Base-by-base conservation (phyloP, 2,329 filamentous ascomycete species). In the Aspergillus melleus region DNA sequence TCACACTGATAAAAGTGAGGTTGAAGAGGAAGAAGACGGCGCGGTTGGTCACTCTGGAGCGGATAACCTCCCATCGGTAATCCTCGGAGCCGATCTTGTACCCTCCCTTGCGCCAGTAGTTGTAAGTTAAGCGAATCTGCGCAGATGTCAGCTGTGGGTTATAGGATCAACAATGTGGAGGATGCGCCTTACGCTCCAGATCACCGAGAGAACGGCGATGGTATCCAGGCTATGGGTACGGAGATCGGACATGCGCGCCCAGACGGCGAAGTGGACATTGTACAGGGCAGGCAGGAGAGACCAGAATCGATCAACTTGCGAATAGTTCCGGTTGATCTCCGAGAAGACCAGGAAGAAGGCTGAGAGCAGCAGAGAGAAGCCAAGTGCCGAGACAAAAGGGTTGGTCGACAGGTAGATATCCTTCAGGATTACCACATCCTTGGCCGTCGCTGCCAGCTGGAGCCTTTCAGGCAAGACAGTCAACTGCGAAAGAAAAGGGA, bases 91-190 rank as follows among this genome's bases (percentile, higher is more conserved):
- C 94, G 64, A 93, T 82, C 16, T 83, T 80, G 75, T 99, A 99
- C 24, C 95, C 95, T 44, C 95, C 95, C 75, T 91, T 96, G 60
- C 95, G 89, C 88, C 90, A 96, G 79, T 97, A 99, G 78, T 99
- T 99, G 82, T 86, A 98, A 2, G 94, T 98, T 76, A 99, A 80
- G 11, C 95, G 90, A 59, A 80, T 74, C 90, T 92, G 66, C 20
- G 52, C 16, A 49, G 51, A 30, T 61, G 61, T 76, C 51, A 72
- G 70, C 55, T 54, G 20, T 36, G 6, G 16, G 16, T 44, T 54
- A 11, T 19, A n/a, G 11, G 26, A 14, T 5, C 3, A 12, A n/a
- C 14, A 9, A 29, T 46, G 39, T 36, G 30, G n/a, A 11, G 36
- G 16, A 12, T 22, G 44, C 44, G 2, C 72, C 89, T 76, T 79